Conservation (phyloP, 1,139 yeast species). For the Kurtzmaniella quercitrusa region DNA sequence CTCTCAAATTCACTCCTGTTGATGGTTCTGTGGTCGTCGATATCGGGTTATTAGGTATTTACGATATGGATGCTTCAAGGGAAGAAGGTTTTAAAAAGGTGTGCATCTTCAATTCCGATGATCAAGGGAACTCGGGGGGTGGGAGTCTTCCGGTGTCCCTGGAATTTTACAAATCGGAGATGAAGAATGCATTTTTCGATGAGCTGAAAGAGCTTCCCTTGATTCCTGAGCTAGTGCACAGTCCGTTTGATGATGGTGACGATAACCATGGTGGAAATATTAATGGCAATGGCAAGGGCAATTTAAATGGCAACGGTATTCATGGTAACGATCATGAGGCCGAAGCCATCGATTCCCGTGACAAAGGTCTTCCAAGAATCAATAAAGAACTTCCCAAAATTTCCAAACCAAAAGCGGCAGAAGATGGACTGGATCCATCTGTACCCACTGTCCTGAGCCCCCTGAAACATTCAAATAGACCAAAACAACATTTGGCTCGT, state of each 20-base stretch:
- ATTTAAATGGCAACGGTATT: background rate
- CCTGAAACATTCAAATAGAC: background rate
- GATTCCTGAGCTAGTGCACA: conserved; percentile 2
- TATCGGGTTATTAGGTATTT: conserved; percentile 65
- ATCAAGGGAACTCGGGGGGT: too few relatives aligned
- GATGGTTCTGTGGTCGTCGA: conserved; percentile 76
- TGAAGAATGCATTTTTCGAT: background rate
- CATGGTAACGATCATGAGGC: too few relatives aligned
- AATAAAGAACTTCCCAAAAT: background rate
- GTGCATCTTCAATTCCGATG: conserved; percentile 12
- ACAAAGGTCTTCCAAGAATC: too few relatives aligned
- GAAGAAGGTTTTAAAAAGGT: conserved; percentile 27
- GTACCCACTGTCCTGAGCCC: background rate
- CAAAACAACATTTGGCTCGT: background rate
- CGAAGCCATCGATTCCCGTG: too few relatives aligned
- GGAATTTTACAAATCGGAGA: background rate
- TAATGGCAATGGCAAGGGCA: background rate
- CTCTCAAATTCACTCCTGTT: conserved; percentile 83
- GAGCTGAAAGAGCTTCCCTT: conserved; percentile 3
- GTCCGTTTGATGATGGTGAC: background rate
- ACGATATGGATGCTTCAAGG: conserved; percentile 47
- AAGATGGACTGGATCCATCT: background rate
- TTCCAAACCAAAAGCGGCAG: background rate
- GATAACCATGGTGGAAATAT: background rate
- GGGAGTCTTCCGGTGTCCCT: background rate